Base-by-base conservation (phyloP, 2,329 filamentous ascomycete genomes). In the Hypomyces rosellus region DNA sequence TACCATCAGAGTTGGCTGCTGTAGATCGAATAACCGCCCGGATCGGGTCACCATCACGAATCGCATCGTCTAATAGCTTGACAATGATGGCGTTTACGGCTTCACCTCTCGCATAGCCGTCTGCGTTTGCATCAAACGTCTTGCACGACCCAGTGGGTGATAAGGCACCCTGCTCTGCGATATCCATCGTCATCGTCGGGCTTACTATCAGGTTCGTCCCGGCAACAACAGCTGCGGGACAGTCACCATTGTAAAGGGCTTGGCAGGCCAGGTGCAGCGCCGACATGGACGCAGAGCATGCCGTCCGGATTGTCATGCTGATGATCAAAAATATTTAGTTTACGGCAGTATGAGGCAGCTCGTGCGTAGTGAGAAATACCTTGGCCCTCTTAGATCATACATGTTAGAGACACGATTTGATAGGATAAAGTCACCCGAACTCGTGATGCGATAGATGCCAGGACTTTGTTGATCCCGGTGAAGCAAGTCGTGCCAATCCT, bases 101-200 rank as follows among this genome's bases (percentile, higher is more conserved):
- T 54, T 81, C 78, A 2, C 72, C 77, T 5, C 75, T 67, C 0
- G 65, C 74, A 50, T 78, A 81, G 0, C 78, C 78, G 48, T 76
- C 65, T 0, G 74, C 77, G 6, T 64, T 59, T 3, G 66, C 61
- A 39, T 75, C 74, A 51, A 74, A 76, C 2, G 63, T 63, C 43
- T 65, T 60, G 41, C 61, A 60, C 22, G 63, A 52, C 25, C 64
- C 68, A 1, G 62, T 58, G 1, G 62, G 57, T 3, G 66, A 68
- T 4, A 75, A 56, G 0, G 72, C 60, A 1, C 67, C 65, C 33
- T 69, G 60, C 34, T 67, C 61, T 2, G 60, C 58, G 58, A 71
- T 62, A n/a, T 55, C 54, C 0, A 57, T 55, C 0, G 55, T 51
- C 44, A 59, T 54, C 1, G 59, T 55, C 0, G 66, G 67, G 1